Base-by-base conservation (phyloP, 768 basidiomycete species). In the Lactarius evosmus region DNA sequence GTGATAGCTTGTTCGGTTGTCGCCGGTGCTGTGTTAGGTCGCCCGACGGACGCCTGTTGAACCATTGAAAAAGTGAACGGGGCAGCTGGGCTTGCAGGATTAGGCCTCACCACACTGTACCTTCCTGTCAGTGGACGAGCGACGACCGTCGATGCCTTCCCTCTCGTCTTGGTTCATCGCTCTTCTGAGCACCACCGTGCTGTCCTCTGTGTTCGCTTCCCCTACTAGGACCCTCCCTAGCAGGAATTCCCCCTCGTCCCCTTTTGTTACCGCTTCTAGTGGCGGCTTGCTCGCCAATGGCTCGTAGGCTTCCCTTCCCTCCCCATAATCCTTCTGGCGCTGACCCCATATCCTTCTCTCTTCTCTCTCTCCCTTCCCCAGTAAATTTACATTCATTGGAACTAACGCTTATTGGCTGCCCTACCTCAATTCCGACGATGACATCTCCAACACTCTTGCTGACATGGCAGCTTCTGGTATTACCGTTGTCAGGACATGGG, bases 371-470 rank as follows among this genome's bases (percentile, higher is more conserved):
- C 25, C 27, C 34, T 25, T 36, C 34, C 29, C 49, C 51, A 69
- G 68, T 33, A 38, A 36, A 16, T 76, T 83, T 61, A 66, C 68
- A 44, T 83, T 78, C 61, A 70, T 80, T 12, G 83, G 85, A 17
- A 87, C 88, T 0, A 85, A 85, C 63, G 84, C 82, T 1, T 88
- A 88, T 74, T 90, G 88, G 88, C 69, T 90, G 36, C 73, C 80
- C 33, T 73, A 76, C 46, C 70, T 89, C 36, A 85, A 86, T 69
- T 71, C 76, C 30, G 72, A 80, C 53, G 71, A 76, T 50, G 88
- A 90, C 69, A 84, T 90, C 51, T 77, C 81, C 70, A 69, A 76
- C 54, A 85, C 86, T 3, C 72, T 90, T 38, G 78, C 77, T 2
- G 83, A 82, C 65, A 86, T 90, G 60, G 80, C 82, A 14, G 77